Percentiles rank a stretch among this genome's conserved stretches.
Evolutionary conservation across 208 protist genomes (phyloP).

Genomic region (Blastocrithidia nonstop): DNA sequence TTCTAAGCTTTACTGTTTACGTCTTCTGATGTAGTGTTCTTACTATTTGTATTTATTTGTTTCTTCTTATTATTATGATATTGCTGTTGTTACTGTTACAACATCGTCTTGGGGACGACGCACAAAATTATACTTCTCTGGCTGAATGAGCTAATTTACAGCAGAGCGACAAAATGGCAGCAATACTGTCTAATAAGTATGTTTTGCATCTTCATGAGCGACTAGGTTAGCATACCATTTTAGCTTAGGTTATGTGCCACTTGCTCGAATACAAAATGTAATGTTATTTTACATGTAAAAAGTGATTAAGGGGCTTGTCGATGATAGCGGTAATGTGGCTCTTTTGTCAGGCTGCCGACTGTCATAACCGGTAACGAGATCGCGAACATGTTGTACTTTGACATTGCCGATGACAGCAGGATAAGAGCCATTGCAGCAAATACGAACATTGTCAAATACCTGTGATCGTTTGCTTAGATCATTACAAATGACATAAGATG

Average conservation of each 20-base stretch:
- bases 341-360: slow-evolving; percentile 27
- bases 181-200: too few species aligned
- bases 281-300: slow-evolving; percentile 88
- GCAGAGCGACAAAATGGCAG: too few species aligned
- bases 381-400: slow-evolving; percentile 62
- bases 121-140: slow-evolving; percentile 32
- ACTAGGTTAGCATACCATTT: slow-evolving; percentile 88
- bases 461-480: slow-evolving; percentile 50
- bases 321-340: slow-evolving; percentile 18
- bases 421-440: slow-evolving; percentile 18
- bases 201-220: slow-evolving; percentile 11
- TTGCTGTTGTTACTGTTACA: too few species aligned
- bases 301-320: slow-evolving; percentile 88
- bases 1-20: too few species aligned
- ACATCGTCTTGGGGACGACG: too few species aligned
- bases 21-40: too few species aligned
- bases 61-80: too few species aligned
- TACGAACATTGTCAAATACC: slow-evolving; percentile 77
- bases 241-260: slow-evolving; percentile 98
- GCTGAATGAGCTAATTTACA: slow-evolving; percentile 52
- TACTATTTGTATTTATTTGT: too few species aligned
- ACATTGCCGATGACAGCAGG: slow-evolving; percentile 32
- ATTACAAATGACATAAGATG: slow-evolving; percentile 88
- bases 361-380: slow-evolving; percentile 84
- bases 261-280: slow-evolving; percentile 86